Evolutionary conservation across 2,329 filamentous ascomycete genomes (phyloP), one percentile per base, ranked within the genome.

Genomic region (Aspergillus sergii): DNA sequence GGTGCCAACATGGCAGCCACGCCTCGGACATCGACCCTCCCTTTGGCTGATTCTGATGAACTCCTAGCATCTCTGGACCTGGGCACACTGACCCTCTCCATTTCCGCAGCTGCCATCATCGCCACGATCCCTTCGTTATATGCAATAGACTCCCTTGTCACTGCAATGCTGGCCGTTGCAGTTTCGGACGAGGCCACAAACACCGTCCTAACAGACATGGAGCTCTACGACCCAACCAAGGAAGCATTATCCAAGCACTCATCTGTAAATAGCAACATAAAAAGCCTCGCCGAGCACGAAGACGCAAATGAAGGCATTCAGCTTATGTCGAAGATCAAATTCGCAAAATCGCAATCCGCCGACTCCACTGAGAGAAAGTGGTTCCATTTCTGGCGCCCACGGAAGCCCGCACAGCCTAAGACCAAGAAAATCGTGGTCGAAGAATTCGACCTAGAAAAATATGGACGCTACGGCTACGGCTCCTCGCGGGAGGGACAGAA

Each of bases 121-220:
- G 71, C 74, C 8, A 77, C 75, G 0, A 78, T 83, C 10, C 80
- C 80, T 1, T 82, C 80, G 8, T 68, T 83, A 34, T 83, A 83
- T 62, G 78, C 79, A 9, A 79, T 84, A 41, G 82, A 84, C 65
- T 80, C 80, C 6, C 68, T 83, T 14, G 71, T 84, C 51, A 78
- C 80, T 1, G 78, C 81, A 5, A 73, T 83, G 9, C 68, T 84
- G 21, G 76, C 79, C 2, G 77, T 83, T 19, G 80, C 80, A 0
- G 74, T 81, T 58, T 78, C 79, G 1, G 81, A 83, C 57, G 72
- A 79, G 59, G 66, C 70, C 14, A 80, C 77, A 1, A 80, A 77
- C 30, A 72, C 72, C 0, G 71, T 79, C 7, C 66, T 83, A 4
- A 75, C 73, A 5, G 72, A 75, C 34, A 79, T 81, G 72, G 64